phyloP scores from a whole-genome alignment of 352 stramenopile species.

The Globisporangium apiculatum region DNA sequence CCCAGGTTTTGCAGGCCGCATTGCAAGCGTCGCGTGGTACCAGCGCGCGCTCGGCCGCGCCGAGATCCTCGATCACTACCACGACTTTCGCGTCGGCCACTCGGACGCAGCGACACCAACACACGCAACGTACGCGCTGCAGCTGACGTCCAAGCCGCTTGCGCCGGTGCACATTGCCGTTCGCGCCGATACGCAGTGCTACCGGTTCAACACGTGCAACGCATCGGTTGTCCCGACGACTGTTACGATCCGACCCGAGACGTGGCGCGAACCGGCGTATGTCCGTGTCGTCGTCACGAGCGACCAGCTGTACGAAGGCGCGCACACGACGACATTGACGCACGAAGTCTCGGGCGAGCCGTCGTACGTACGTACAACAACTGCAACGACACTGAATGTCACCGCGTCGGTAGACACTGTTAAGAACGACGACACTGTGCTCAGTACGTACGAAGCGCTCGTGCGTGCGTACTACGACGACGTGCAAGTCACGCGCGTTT shows the following conservation, averaged over 20 bases:
- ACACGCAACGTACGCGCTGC: conserved; percentile 52
- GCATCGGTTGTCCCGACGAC: conserved; percentile 31
- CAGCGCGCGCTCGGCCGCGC: conserved; percentile 21
- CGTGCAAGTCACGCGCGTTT: conserved; percentile 12
- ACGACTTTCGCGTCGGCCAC: conserved; percentile 40
- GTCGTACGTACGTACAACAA: conserved; percentile 26
- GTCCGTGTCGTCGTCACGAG: conserved; percentile 45
- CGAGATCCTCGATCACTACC: conserved; percentile 60
- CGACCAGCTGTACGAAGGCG: conserved; percentile 53
- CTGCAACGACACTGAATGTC: conserved; percentile 15
- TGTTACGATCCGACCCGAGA: conserved; percentile 33
- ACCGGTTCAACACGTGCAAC: conserved; percentile 73
- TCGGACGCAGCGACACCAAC: conserved; percentile 12
- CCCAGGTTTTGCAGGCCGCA: conserved; percentile 27
- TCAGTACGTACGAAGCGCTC: conserved; percentile 9
- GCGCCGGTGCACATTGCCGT: conserved; percentile 43
- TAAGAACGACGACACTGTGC: neutral
- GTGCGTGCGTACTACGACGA: conserved; percentile 26
- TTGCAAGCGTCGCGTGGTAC: conserved; percentile 57
- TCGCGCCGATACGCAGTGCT: conserved; percentile 45
- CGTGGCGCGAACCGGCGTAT: conserved; percentile 28
- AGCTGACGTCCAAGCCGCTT: conserved; percentile 33
- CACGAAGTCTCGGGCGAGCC: conserved; percentile 23
- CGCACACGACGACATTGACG: conserved; percentile 23
- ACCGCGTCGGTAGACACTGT: neutral